Evolutionary conservation across 2,329 filamentous ascomycete species (phyloP), one percentile per base, ranked within the genome.

Genomic region (Trichoderma koningii): DNA sequence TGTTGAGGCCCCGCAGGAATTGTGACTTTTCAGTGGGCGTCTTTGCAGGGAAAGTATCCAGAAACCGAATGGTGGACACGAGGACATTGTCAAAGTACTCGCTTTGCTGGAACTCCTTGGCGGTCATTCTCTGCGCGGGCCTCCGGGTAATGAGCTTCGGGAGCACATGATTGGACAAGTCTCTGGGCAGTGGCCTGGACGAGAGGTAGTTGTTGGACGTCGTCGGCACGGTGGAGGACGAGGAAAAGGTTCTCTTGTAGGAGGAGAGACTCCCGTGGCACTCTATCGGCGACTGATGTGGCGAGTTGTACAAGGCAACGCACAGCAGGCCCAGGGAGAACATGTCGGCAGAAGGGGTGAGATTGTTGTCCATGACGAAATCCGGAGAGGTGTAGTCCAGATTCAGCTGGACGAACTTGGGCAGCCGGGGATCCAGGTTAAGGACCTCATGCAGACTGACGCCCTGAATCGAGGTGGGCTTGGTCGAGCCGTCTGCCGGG

Each of bases 51-150:
- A 99, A 87, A 0, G 89, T 86, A 71, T 99, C 95, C 28, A 99
- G 81, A 73, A 99, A 99, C 14, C 95, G 91, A 68, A 99, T 97
- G 0, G 95, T 97, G 0, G 93, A 97, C 23, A 99, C 92, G 5
- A 99, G 82, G 52, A 98, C 91, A 72, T 98, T 99, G 77, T 99
- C 93, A 74, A 99, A 99, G 75, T 96, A 99, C 69, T 92, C 89
- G 72, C 93, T 96, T 76, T 97, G 87, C 74, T 99, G 95, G 70
- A 99, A 98, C 71, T 97, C 94, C 62, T 86, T 87, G 5, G 94
- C 93, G 28, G 88, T 93, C 80, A 98, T 85, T 51, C 95, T 87
- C 74, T 96, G 91, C 3, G 93, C 92, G 3, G 95, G 92, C 63
- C 93, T 83, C 68, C 95, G 85, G 0, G 94, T 95, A 65, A 99